Evolutionary conservation across 2,329 filamentous ascomycete genomes (phyloP).

Genomic region (Zymoseptoria pseudotritici): DNA sequence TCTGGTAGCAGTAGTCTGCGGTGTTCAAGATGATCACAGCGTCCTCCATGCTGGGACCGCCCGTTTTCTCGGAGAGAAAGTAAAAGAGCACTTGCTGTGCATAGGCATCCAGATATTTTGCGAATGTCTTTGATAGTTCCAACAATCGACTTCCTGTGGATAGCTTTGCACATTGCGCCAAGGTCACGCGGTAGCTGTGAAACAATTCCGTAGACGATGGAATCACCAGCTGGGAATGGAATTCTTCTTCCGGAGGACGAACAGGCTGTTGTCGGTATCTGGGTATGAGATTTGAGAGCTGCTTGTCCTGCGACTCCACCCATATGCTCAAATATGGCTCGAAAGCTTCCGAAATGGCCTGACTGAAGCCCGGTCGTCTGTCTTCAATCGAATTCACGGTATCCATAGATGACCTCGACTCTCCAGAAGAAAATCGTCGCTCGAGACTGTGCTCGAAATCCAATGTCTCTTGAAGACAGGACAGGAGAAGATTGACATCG

Average conservation of each 20-base stretch:
- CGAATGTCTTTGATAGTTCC: constrained; percentile 76
- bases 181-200: constrained; percentile 86
- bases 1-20: constrained; percentile 93
- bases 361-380: constrained; percentile 69
- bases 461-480: constrained; percentile 87
- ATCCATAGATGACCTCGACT: constrained; percentile 71
- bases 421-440: constrained; percentile 61
- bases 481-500: constrained; percentile 82
- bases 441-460: constrained; percentile 94
- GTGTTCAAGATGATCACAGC: constrained; percentile 86
- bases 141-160: constrained; percentile 83
- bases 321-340: constrained; percentile 94
- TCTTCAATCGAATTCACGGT: constrained; percentile 69
- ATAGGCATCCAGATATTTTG: constrained; percentile 91
- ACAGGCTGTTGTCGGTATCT: constrained; percentile 79
- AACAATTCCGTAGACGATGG: constrained; percentile 93
- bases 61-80: constrained; percentile 55
- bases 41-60: constrained; percentile 61
- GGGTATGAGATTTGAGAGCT: constrained; percentile 75
- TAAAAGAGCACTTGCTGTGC: constrained; percentile 83
- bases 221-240: constrained; percentile 81
- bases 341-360: constrained; percentile 91
- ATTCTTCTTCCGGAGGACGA: constrained; percentile 79
- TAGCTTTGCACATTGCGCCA: constrained; percentile 92
- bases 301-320: constrained; percentile 92